Evolutionary conservation across 768 basidiomycete species (phyloP).

Genomic region (Leccinum subgranulosum): DNA sequence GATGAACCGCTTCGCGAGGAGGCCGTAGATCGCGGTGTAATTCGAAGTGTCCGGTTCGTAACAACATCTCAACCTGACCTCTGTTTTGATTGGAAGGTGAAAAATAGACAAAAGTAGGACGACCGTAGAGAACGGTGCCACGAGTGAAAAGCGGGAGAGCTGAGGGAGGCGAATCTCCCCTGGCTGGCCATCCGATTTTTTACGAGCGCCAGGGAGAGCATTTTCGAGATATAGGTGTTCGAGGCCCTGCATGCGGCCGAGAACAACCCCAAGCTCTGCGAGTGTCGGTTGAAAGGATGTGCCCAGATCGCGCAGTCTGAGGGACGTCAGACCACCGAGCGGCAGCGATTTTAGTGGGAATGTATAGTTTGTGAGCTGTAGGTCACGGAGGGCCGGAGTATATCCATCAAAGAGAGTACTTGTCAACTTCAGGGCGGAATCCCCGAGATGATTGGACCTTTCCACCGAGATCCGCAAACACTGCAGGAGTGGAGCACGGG

Average conservation of each 20-base stretch:
- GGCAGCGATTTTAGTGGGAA: constrained; percentile 37
- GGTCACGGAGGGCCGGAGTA: constrained; percentile 32
- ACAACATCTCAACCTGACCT: constrained; percentile 16
- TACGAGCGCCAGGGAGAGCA: constrained; percentile 28
- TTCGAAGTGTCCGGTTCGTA: constrained; percentile 4
- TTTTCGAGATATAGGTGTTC: constrained; percentile 35
- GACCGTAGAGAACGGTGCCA: constrained; percentile 18
- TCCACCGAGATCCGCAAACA: constrained; percentile 26
- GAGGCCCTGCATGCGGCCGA: constrained; percentile 35
- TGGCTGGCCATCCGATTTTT: not conserved
- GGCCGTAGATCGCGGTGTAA: constrained; percentile 9
- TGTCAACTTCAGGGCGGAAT: constrained; percentile 22
- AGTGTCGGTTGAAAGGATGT: constrained; percentile 27
- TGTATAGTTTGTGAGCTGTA: constrained; percentile 35
- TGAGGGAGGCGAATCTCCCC: constrained; percentile 5
- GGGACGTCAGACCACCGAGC: constrained; percentile 35
- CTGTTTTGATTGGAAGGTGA: constrained; percentile 9
- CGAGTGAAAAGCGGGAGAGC: constrained; percentile 15
- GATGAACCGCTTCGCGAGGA: constrained; percentile 17
- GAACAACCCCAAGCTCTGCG: constrained; percentile 30
- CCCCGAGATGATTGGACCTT: constrained; percentile 15
- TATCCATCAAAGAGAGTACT: constrained; percentile 30
- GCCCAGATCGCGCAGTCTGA: constrained; percentile 34
- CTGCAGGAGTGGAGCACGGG: constrained; percentile 32
- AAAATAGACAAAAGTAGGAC: constrained; percentile 11